Percentiles rank a stretch among this genome's conserved stretches.
Conservation (phyloP, 2,329 filamentous ascomycete species). For the Thyridium curvatum region DNA sequence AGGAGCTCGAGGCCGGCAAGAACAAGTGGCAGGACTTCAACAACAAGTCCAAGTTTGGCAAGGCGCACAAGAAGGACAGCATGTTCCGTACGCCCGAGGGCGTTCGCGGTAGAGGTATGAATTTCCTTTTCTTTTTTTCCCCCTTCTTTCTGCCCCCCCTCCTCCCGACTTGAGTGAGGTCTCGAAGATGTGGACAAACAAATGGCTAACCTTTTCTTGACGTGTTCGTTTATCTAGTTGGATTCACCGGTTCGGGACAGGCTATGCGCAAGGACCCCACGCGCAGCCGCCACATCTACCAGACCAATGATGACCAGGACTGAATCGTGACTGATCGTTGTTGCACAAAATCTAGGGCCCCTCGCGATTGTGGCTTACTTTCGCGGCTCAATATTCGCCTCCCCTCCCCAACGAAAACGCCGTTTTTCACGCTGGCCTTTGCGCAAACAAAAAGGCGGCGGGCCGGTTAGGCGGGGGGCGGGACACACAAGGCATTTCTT, state of each 20-base stretch:
- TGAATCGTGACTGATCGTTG: slow-evolving; percentile 30
- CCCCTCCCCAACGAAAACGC: slow-evolving; percentile 4
- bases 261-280: slow-evolving; percentile 89
- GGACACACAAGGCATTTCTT: too few relatives aligned
- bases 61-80: slow-evolving; percentile 75
- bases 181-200: too few relatives aligned
- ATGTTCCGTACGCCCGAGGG: slow-evolving; percentile 94
- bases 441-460: too few relatives aligned
- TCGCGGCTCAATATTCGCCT: too few relatives aligned
- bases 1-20: slow-evolving; percentile 85
- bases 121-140: neutral
- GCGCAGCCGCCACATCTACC: slow-evolving; percentile 78
- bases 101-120: slow-evolving; percentile 75
- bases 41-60: slow-evolving; percentile 65
- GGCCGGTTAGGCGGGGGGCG: too few relatives aligned
- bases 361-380: slow-evolving; percentile 3
- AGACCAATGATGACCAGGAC: slow-evolving; percentile 69
- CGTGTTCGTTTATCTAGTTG: slow-evolving; percentile 52
- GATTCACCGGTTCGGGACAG: slow-evolving; percentile 92
- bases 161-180: too few relatives aligned
- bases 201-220: neutral
- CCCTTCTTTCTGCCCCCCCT: slow-evolving; percentile 4
- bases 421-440: too few relatives aligned
- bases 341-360: slow-evolving; percentile 15
- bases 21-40: slow-evolving; percentile 94